phyloP scores from a whole-genome alignment of 495 filamentous ascomycete genomes.

The Aspergillus nanangensis region DNA sequence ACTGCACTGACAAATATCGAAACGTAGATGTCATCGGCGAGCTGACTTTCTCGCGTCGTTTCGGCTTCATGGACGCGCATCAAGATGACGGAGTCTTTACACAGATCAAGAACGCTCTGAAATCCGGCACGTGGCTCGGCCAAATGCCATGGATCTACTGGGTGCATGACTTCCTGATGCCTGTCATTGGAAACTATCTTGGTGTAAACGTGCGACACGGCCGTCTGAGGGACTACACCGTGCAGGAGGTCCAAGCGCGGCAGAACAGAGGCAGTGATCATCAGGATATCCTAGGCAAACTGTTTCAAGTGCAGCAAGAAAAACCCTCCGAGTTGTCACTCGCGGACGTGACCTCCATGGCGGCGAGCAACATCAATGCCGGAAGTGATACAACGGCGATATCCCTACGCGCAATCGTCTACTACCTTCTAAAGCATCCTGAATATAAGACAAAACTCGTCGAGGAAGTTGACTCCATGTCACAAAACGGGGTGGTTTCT shows the following conservation, averaged over 20 bases:
- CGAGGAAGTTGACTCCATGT: slow-evolving; percentile 18
- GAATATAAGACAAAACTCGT: slow-evolving; percentile 14
- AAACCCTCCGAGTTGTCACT: slow-evolving; percentile 25
- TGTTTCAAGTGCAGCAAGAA: slow-evolving; percentile 21
- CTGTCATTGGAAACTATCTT: slow-evolving; percentile 24
- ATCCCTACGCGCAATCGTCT: slow-evolving; percentile 27
- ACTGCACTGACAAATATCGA: too few relatives aligned
- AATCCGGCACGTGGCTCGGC: slow-evolving; percentile 20
- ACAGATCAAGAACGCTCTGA: slow-evolving; percentile 26
- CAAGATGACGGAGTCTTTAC: slow-evolving; percentile 39
- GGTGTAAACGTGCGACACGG: slow-evolving; percentile 24
- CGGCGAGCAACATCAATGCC: slow-evolving; percentile 27
- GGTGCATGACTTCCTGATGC: slow-evolving; percentile 16
- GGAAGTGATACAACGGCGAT: slow-evolving; percentile 34
- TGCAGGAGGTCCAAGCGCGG: slow-evolving; percentile 23
- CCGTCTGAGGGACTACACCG: slow-evolving; percentile 20
- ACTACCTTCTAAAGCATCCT: slow-evolving; percentile 18
- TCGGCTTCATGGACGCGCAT: slow-evolving; percentile 52
- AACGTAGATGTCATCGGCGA: slow-evolving; percentile 55
- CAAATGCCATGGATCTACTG: slow-evolving; percentile 24
- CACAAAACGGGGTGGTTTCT: slow-evolving; percentile 7
- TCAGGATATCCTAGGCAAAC: slow-evolving; percentile 29
- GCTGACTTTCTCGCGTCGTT: slow-evolving; percentile 51
- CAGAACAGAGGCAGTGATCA: slow-evolving; percentile 17
- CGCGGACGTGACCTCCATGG: slow-evolving; percentile 22